Evolutionary conservation across 1,284 basidiomycete species (phyloP).

Genomic region (Cryptococcus sp.): DNA sequence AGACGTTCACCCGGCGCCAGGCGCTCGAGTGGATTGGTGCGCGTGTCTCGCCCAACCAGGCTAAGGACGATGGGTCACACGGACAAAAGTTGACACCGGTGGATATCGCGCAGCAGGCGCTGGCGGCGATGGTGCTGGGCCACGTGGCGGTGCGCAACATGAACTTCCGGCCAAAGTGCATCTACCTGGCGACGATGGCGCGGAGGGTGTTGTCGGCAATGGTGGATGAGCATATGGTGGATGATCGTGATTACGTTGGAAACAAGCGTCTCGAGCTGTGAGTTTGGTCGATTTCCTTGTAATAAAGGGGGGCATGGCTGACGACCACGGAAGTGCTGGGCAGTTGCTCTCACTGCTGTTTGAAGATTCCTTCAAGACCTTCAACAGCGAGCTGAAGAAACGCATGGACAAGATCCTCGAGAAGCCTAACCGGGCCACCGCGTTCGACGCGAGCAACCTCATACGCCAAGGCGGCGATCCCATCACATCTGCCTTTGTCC

Average conservation of each 20-base stretch:
- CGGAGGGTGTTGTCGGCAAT: slow-evolving; percentile 93
- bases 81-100: slow-evolving; percentile 73
- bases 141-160: slow-evolving; percentile 90
- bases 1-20: slow-evolving; percentile 89
- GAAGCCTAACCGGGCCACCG: slow-evolving; percentile 89
- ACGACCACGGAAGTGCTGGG: slow-evolving; percentile 65
- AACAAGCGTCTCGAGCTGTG: slow-evolving; percentile 98
- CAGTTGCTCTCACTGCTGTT: slow-evolving; percentile 94
- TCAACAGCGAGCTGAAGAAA: slow-evolving; percentile 93
- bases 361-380: slow-evolving; percentile 98
- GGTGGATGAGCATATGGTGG: slow-evolving; percentile 94
- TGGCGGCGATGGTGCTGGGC: slow-evolving; percentile 94
- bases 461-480: slow-evolving; percentile 64
- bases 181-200: slow-evolving; percentile 98
- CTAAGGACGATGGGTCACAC: slow-evolving; percentile 50
- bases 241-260: slow-evolving; percentile 98
- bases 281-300: slow-evolving; percentile 47
- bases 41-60: slow-evolving; percentile 76
- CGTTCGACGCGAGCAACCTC: slow-evolving; percentile 80
- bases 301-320: neutral
- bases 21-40: slow-evolving; percentile 94
- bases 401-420: slow-evolving; percentile 98
- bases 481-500: slow-evolving; percentile 92
- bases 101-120: slow-evolving; percentile 93
- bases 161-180: slow-evolving; percentile 91